phyloP scores from a whole-genome alignment of 164 flowering plant species.

The Cinnamomum chago region DNA sequence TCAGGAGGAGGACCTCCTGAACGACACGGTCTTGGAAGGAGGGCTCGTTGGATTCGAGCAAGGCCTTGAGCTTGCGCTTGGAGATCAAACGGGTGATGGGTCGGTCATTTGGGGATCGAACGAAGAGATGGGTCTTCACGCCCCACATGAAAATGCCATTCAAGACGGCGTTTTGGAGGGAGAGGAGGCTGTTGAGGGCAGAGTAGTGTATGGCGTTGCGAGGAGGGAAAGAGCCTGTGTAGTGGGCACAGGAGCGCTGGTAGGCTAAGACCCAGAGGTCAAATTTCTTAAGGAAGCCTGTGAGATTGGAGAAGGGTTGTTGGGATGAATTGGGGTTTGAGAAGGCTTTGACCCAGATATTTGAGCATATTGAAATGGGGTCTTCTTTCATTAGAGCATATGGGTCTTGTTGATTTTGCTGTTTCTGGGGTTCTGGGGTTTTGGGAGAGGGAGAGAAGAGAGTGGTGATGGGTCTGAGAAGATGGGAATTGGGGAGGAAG shows the following conservation, averaged over 20 bases:
- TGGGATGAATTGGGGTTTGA: constrained; percentile 30
- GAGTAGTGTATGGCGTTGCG: constrained; percentile 53
- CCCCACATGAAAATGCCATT: constrained; percentile 55
- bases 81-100: constrained; percentile 34
- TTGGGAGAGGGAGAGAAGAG: constrained; percentile 16
- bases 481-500: constrained; percentile 5
- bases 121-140: constrained; percentile 31
- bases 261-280: constrained; percentile 96
- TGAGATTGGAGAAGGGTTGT: constrained; percentile 58
- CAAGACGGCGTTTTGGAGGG: constrained; percentile 66
- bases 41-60: constrained; percentile 40
- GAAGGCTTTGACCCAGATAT: constrained; percentile 75
- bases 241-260: constrained; percentile 76
- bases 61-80: constrained; percentile 38
- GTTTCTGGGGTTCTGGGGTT: constrained; percentile 7
- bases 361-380: constrained; percentile 64
- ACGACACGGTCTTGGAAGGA: constrained; percentile 83
- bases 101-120: constrained; percentile 66
- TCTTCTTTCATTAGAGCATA: constrained; percentile 72
- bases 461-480: constrained; percentile 11
- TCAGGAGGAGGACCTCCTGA: constrained; percentile 79
- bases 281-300: constrained; percentile 78
- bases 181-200: constrained; percentile 49
- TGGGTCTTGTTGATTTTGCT: constrained; percentile 41
- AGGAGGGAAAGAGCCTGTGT: constrained; percentile 82